Percentiles rank a stretch among this genome's conserved stretches.
Conservation (phyloP, 495 filamentous ascomycete genomes). For the Penicillium pancosmium region DNA sequence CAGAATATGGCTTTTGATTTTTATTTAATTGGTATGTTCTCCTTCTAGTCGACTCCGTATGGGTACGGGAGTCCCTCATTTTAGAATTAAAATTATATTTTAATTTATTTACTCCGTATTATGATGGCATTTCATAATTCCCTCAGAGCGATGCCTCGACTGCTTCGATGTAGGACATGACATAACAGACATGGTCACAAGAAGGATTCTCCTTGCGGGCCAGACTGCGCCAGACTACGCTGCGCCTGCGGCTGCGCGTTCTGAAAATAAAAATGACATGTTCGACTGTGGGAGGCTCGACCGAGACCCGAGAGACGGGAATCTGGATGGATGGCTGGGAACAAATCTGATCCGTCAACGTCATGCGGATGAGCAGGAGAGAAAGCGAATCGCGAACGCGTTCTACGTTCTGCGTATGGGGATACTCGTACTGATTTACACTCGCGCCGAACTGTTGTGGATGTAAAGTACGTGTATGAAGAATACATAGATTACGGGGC, state of each 20-base stretch:
- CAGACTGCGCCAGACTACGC: neutral
- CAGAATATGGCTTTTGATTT: neutral
- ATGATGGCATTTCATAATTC: neutral
- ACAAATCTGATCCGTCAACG: constrained; percentile 5
- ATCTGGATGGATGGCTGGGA: constrained; percentile 4
- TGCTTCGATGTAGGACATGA: constrained; percentile 31
- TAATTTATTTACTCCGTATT: no score
- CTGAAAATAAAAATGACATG: constrained; percentile 11
- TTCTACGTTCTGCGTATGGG: neutral
- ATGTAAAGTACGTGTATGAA: neutral
- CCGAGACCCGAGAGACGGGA: neutral
- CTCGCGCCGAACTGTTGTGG: neutral
- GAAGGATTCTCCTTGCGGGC: constrained; percentile 28
- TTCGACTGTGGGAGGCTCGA: constrained; percentile 4
- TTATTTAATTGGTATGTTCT: neutral
- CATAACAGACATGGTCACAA: constrained; percentile 20
- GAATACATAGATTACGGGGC: neutral
- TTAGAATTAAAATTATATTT: no score
- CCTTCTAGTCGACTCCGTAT: no score
- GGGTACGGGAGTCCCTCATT: neutral
- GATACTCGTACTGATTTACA: neutral
- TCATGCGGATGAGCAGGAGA: constrained; percentile 11
- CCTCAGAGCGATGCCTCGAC: neutral
- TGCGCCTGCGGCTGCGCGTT: constrained; percentile 5
- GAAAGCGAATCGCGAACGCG: constrained; percentile 6